Base-by-base conservation (phyloP, 345 rosid genomes). In the Syzygium aqueum region DNA sequence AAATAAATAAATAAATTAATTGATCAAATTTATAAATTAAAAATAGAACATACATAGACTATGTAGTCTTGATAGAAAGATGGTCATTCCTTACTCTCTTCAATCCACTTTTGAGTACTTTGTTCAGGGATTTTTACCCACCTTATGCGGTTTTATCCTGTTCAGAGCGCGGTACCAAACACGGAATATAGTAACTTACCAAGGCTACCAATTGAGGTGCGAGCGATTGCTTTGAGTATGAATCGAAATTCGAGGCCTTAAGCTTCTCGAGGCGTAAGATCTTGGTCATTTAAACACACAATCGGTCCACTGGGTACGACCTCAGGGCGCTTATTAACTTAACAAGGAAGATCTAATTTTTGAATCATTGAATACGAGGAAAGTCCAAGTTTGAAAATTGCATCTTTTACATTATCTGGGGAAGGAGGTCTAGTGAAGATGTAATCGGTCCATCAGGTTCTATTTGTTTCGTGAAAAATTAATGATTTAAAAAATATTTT, bases 81-180 rank as follows among this genome's bases (percentile, higher is more conserved):
- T 43, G 5, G 46, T 43, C 46, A 43, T 43, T 43, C 46, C 46
- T 43, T 43, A 6, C 46, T 43, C 46, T 43, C 46, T 43, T 43
- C 53, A 8, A 63, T 63, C 5, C 6, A 13, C 73, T 63, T n/a
- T 28, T 1, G 10, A 63, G 37, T n/a, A 7, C 77, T 14, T 28
- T 30, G 8, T 65, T 65, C 4, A n/a, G 5, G 12, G 22, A 30
- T 3, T 65, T 65, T 8, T 30, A 15, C 77, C 0, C 11, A 30
- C 0, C 6, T 15, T 33, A 2, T 14, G 40, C 2, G 6, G 0
- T 65, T 15, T 65, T 16, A 30, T 65, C 78, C 6, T 0, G 1
- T 65, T 2, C 6, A 28, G 11, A 65, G 11, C 19, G 0, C 0
- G 8, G 0, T 28, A 7, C 11, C 3, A 2, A 63, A 30, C 9